Base-by-base conservation (phyloP, 2,329 filamentous ascomycete genomes). In the Alternaria sp. region DNA sequence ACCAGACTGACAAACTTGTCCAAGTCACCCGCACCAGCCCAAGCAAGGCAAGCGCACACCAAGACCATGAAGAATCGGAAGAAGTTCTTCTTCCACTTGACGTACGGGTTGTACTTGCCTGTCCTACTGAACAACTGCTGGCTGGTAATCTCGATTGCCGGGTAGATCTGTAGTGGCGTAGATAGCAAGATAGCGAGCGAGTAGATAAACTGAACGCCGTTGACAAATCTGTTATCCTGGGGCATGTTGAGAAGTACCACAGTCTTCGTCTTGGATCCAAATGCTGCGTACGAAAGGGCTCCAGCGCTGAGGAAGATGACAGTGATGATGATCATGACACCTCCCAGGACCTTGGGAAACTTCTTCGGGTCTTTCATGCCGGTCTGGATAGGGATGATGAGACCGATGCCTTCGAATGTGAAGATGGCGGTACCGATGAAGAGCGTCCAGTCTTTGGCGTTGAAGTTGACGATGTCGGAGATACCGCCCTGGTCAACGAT, bases 361-460 rank as follows among this genome's bases (percentile, higher is more conserved):
- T 97, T 95, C 68, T 90, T 85, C 0, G 95, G 96, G 45, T 94
- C 86, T 77, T 90, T 92, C 96, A 99, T 99, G 21, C 94, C 96
- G 75, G 96, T 94, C 81, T 99, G 96, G 64, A 99, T 97, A 0
- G 96, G 96, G 66, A 99, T 97, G 80, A 99, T 96, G 53, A 99
- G 88, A 12, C 96, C 96, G 65, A 99, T 96, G 26, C 96, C 96
- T 78, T 99, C 96, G 76, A 98, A 99, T 0, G 96, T 98, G 83
- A 99, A 99, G 78, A 99, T 98, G 26, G 96, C 96, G 0, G 96
- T 99, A 65, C 96, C 96, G 73, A 99, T 99, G 79, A 99, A 98
- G 5, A 99, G 87, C 0, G 96, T 97, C 96, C 96, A 99, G 78
- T 94, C 91, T 64, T 91, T 89, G 44, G 90, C 82, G 83, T 99